A percentile compares a stretch with the other conserved stretches of the same genome.
Conservation (phyloP, 129 eudicot species). For the Flaveria linearis region DNA sequence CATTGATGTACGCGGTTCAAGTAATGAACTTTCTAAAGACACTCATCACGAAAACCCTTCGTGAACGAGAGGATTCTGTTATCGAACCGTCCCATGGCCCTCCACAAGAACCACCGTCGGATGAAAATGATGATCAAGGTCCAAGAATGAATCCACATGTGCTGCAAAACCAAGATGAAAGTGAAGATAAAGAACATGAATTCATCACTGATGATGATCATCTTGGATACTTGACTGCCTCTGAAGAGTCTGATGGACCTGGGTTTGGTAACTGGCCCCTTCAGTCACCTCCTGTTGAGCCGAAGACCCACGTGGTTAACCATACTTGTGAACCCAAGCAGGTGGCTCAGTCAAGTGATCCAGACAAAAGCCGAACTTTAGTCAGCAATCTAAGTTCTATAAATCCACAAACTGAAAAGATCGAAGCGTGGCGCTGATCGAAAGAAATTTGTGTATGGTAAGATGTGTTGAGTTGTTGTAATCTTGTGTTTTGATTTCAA, state of each 20-base stretch:
- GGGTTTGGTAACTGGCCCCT: constrained; percentile 35
- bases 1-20: constrained; percentile 87
- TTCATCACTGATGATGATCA: constrained; percentile 39
- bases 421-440: constrained; percentile 65
- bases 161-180: constrained; percentile 21
- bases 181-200: constrained; percentile 22
- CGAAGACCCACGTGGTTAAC: constrained; percentile 22
- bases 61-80: constrained; percentile 56
- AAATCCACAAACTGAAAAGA: constrained; percentile 52
- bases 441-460: constrained; percentile 16
- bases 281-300: constrained; percentile 22
- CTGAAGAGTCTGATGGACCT: constrained; percentile 49
- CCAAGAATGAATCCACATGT: constrained; percentile 36
- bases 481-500: constrained; percentile 9
- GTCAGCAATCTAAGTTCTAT: constrained; percentile 52
- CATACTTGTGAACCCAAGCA: constrained; percentile 6
- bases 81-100: constrained; percentile 44
- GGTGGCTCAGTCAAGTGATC: constrained; percentile 27
- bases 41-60: constrained; percentile 61
- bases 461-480: constrained; percentile 6
- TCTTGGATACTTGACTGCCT: constrained; percentile 36
- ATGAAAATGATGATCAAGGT: constrained; percentile 54
- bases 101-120: constrained; percentile 38
- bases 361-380: constrained; percentile 22
- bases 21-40: constrained; percentile 92